A percentile compares a stretch with the other conserved stretches of the same genome.
Evolutionary conservation across 805 yeast species (phyloP).

Genomic region (Debaryomyces castellii): DNA sequence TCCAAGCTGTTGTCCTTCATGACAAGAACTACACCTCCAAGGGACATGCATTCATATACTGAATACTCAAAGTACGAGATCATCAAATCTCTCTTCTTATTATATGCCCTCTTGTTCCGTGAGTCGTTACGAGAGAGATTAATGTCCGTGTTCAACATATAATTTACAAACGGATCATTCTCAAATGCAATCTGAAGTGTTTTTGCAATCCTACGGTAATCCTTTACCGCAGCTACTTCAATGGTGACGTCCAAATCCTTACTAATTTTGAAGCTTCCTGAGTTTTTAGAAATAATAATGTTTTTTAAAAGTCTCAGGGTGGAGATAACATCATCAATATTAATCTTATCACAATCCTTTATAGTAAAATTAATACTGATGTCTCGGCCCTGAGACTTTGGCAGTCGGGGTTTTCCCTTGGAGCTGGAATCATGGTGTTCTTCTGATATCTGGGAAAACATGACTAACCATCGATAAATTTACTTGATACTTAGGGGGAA

Average conservation of each 20-base stretch:
- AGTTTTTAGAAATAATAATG: not conserved
- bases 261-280: not conserved
- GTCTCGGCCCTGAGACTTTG: constrained; percentile 29
- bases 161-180: constrained; percentile 54
- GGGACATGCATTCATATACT: constrained; percentile 49
- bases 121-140: constrained; percentile 1
- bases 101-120: constrained; percentile 20
- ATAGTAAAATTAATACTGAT: constrained; percentile 1
- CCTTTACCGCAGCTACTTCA: constrained; percentile 31
- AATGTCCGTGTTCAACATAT: constrained; percentile 44
- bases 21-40: constrained; percentile 51
- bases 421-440: constrained; percentile 32
- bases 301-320: constrained; percentile 5
- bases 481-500: not conserved
- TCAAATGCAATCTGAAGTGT: constrained; percentile 54
- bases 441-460: constrained; percentile 19
- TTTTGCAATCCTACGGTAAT: constrained; percentile 55
- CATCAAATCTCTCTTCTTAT: constrained; percentile 42
- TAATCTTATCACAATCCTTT: constrained; percentile 3
- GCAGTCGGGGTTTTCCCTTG: constrained; percentile 40
- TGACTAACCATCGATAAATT: constrained; percentile 8
- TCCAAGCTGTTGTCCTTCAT: constrained; percentile 50
- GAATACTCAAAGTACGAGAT: constrained; percentile 53
- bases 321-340: not conserved
- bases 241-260: constrained; percentile 14